Conservation (phyloP, 208 protist species). For the Trichomonas tenax region DNA sequence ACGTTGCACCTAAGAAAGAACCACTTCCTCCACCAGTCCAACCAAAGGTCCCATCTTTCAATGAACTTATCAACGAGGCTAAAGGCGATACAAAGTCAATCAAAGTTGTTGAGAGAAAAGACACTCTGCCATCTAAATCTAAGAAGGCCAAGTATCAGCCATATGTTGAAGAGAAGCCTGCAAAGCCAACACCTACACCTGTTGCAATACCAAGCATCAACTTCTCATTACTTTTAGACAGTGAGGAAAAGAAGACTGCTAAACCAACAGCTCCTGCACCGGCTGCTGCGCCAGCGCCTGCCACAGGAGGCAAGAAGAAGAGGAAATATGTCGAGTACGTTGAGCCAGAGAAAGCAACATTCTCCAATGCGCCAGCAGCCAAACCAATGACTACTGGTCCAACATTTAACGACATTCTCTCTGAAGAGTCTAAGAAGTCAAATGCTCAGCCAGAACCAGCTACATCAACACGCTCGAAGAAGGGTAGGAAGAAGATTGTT, state of each 20-base stretch:
- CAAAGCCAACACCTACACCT: not conserved
- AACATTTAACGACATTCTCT: not conserved
- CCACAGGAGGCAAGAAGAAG: not conserved
- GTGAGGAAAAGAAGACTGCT: no score
- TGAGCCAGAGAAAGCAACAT: not conserved
- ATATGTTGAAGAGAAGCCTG: not conserved
- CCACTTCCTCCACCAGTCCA: not conserved
- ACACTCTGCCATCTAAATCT: not conserved
- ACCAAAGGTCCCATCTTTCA: not conserved
- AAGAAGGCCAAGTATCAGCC: not conserved
- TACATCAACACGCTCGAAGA: not conserved
- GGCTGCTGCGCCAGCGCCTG: no score
- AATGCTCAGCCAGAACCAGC: no score
- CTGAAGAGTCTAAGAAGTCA: not conserved
- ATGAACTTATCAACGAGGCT: not conserved
- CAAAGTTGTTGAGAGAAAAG: not conserved
- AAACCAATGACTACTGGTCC: not conserved
- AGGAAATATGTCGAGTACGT: not conserved
- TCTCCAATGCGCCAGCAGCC: not conserved
- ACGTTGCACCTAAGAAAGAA: not conserved
- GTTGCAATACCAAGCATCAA: not conserved
- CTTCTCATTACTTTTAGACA: no score
- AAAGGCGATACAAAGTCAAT: not conserved
- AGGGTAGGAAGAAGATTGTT: not conserved
- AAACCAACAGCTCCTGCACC: no score